Conservation (phyloP, 75 land plant genomes). For the Picea sitchensis region DNA sequence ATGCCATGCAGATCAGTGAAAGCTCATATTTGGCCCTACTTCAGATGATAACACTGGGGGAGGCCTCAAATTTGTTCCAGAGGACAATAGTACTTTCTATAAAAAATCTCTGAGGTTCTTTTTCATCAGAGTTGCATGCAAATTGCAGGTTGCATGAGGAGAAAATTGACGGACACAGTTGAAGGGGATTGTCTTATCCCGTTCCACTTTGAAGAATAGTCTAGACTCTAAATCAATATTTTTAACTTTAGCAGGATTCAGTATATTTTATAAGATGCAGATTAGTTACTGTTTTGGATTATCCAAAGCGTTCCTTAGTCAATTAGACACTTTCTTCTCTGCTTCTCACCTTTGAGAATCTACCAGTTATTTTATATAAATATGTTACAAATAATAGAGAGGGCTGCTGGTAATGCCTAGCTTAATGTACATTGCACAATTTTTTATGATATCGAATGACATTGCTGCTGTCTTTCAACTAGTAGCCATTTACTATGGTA, state of each 20-base stretch:
- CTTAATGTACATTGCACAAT: not conserved
- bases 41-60: not conserved
- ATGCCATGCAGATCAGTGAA: not conserved
- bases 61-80: not conserved
- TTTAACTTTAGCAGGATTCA: not conserved
- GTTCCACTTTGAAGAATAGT: not conserved
- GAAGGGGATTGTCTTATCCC: not conserved
- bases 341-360: not conserved
- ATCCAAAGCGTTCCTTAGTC: not conserved
- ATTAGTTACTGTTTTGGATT: not conserved
- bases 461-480: too few species aligned
- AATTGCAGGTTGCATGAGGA: not conserved
- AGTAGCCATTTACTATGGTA: too few species aligned
- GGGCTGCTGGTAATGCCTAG: not conserved
- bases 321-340: not conserved
- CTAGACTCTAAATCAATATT: not conserved
- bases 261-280: not conserved
- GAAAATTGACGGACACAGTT: not conserved
- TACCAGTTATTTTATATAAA: not conserved
- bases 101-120: not conserved
- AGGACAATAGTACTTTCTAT: not conserved
- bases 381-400: too few species aligned
- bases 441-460: too few species aligned
- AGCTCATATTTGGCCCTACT: not conserved
- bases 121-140: not conserved